Evolutionary conservation across 805 yeast genomes (phyloP).

Genomic region (Nakazawaea anatomiae): DNA sequence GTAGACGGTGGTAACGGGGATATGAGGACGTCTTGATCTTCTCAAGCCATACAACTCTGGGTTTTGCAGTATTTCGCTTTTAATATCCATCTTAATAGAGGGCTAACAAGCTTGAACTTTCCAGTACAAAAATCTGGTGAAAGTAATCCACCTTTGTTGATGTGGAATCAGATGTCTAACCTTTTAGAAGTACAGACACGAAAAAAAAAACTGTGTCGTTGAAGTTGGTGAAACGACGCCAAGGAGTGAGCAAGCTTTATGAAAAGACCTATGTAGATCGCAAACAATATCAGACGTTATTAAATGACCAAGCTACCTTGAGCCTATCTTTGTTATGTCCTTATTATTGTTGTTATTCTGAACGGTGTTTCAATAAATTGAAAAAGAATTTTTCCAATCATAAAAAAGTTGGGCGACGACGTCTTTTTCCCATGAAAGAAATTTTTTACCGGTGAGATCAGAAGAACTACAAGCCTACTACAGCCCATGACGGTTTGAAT

Average conservation of each 20-base stretch:
- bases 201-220: no score
- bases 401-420: background rate
- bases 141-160: no score
- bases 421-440: background rate
- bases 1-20: slow-evolving; percentile 26
- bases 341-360: background rate
- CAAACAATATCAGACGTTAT: no score
- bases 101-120: no score
- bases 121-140: no score
- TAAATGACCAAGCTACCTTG: no score
- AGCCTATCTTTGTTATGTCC: background rate
- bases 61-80: slow-evolving; percentile 54
- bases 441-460: background rate
- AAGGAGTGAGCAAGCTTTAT: no score
- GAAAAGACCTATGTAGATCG: no score
- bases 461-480: background rate
- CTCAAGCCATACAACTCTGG: slow-evolving; percentile 84
- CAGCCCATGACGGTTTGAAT: no score
- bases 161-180: no score
- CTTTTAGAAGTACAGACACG: no score
- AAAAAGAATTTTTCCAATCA: background rate
- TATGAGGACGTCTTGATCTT: slow-evolving; percentile 62
- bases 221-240: no score
- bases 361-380: background rate
- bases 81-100: slow-evolving; percentile 22